These are phyloP conservation scores for Aspergillus homomorphus DNA, from an alignment of 495 filamentous ascomycete genomes.

Conservation along the genomic window DNA sequence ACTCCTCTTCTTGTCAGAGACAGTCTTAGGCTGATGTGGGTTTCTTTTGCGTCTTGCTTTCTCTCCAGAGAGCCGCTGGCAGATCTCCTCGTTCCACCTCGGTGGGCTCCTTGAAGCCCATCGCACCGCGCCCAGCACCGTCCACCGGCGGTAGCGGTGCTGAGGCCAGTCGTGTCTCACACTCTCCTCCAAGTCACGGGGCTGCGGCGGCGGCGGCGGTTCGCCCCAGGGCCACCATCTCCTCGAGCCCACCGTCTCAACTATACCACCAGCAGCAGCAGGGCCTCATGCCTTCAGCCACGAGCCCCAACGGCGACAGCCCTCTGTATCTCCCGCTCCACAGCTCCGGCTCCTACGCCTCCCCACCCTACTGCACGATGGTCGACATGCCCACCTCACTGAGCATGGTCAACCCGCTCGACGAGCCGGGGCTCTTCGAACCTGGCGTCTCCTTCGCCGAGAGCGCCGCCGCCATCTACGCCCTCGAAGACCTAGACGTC, in stretches of 20 bases:
- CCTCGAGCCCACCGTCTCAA: neutral
- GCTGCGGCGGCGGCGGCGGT: neutral
- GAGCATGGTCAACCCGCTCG: conserved; percentile 17
- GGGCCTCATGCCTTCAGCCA: neutral
- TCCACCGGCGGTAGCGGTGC: neutral
- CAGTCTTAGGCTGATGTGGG: conserved; percentile 33
- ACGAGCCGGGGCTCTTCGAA: neutral
- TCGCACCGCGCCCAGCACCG: conserved; percentile 34
- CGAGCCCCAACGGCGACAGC: neutral
- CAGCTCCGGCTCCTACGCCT: conserved; percentile 7
- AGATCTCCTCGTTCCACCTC: conserved; percentile 30
- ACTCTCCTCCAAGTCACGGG: neutral
- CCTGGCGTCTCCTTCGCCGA: conserved; percentile 3
- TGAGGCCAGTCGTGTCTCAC: neutral
- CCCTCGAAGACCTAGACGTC: conserved; percentile 18
- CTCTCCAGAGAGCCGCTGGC: conserved; percentile 34
- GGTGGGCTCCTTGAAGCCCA: conserved; percentile 27
- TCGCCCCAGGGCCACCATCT: neutral
- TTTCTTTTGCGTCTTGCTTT: conserved; percentile 18
- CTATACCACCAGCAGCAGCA: neutral
- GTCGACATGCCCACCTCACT: conserved; percentile 16
- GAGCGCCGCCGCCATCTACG: conserved; percentile 12
- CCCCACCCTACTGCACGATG: conserved; percentile 11
- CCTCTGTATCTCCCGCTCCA: conserved; percentile 2
- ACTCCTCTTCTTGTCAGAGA: conserved; percentile 18